Conservation (phyloP, 2,329 filamentous ascomycete genomes). For the Arthrinium puccinioides region DNA sequence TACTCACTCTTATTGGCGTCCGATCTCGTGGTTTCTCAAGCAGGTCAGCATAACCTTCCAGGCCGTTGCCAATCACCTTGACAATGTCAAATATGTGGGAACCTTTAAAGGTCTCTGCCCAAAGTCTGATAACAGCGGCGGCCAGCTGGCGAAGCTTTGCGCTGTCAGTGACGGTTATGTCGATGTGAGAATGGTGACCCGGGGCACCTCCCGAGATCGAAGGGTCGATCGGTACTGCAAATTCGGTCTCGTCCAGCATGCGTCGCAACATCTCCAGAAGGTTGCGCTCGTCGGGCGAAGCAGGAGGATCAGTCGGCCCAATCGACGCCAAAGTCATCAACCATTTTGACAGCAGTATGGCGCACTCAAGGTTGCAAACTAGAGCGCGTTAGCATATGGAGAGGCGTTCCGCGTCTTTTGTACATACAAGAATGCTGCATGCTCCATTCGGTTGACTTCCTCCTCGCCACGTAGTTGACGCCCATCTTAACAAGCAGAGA, state of each 20-base stretch:
- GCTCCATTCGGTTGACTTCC: slow-evolving; percentile 55
- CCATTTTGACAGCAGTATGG: slow-evolving; percentile 54
- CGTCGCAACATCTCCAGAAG: slow-evolving; percentile 49
- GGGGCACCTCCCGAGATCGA: slow-evolving; percentile 36
- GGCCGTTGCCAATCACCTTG: slow-evolving; percentile 47
- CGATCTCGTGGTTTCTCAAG: slow-evolving; percentile 47
- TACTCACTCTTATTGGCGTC: slow-evolving; percentile 33
- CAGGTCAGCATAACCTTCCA: slow-evolving; percentile 50
- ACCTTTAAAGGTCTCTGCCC: slow-evolving; percentile 56
- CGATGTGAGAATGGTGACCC: slow-evolving; percentile 29
- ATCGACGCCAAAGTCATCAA: slow-evolving; percentile 48
- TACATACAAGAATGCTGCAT: slow-evolving; percentile 53
- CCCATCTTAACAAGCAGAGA: slow-evolving; percentile 59
- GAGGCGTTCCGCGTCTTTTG: too few species aligned
- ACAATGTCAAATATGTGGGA: slow-evolving; percentile 55
- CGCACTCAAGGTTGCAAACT: slow-evolving; percentile 58
- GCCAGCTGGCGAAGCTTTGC: slow-evolving; percentile 48
- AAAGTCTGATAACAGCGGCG: slow-evolving; percentile 50
- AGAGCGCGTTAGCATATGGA: slow-evolving; percentile 4
- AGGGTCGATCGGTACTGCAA: slow-evolving; percentile 52
- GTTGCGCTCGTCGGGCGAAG: slow-evolving; percentile 44
- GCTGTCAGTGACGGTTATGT: slow-evolving; percentile 38
- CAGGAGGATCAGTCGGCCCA: slow-evolving; percentile 39
- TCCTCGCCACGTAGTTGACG: slow-evolving; percentile 54
- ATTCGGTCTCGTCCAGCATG: slow-evolving; percentile 56